Percentiles rank a stretch among this genome's conserved stretches.
Evolutionary conservation across 192 early-diverging fungal genomes (phyloP).

Genomic region (Coemansia sp.): DNA sequence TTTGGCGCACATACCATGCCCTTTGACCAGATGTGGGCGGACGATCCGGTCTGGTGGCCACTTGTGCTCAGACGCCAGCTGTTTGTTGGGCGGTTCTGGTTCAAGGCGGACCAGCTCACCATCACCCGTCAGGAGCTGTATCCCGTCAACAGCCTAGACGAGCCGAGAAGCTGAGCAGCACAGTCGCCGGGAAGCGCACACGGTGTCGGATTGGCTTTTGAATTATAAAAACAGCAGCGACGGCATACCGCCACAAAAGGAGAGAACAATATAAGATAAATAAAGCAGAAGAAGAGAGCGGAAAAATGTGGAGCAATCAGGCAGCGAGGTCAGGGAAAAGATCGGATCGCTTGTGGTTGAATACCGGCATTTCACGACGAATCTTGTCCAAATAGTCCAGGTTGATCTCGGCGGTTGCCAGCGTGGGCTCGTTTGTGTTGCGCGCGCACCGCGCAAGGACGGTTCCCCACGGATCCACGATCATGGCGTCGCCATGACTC

Average conservation of each 20-base stretch:
- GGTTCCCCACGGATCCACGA: conserved; percentile 83
- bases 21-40: conserved; percentile 71
- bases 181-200: too few relatives aligned
- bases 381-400: conserved; percentile 61
- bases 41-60: conserved; percentile 69
- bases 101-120: conserved; percentile 44
- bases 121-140: conserved; percentile 27
- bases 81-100: conserved; percentile 58
- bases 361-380: conserved; percentile 73
- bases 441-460: conserved; percentile 66
- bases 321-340: conserved; percentile 45
- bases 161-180: too few relatives aligned
- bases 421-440: conserved; percentile 55
- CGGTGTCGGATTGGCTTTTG: background rate
- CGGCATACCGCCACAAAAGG: background rate
- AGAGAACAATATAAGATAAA: conserved; percentile 5
- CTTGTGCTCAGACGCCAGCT: conserved; percentile 38
- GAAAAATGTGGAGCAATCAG: background rate
- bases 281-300: conserved; percentile 6
- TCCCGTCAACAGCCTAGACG: conserved; percentile 19
- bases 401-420: conserved; percentile 70
- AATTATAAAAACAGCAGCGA: conserved; percentile 1
- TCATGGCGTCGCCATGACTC: conserved; percentile 82
- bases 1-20: conserved; percentile 60
- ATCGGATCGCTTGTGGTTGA: conserved; percentile 67